A percentile compares a stretch with the other conserved stretches of the same genome.
Evolutionary conservation across 2,329 filamentous ascomycete species (phyloP).

Genomic region (Scorias spongiosa): DNA sequence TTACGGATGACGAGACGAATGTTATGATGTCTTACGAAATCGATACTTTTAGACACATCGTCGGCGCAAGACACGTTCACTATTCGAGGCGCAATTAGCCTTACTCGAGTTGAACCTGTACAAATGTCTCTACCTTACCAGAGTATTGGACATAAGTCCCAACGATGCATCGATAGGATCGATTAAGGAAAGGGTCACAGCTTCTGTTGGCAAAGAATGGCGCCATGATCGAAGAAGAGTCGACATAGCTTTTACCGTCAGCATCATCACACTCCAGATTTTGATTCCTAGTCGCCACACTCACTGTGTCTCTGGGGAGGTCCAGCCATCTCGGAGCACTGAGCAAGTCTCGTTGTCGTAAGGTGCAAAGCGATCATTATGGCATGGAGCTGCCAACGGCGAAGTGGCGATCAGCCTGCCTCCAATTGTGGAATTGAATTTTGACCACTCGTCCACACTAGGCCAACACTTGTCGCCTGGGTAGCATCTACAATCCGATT

Average conservation of each 20-base stretch:
- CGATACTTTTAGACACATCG: constrained; percentile 12
- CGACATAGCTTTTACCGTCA: constrained; percentile 10
- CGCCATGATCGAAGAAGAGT: constrained; percentile 25
- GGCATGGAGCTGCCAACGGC: constrained; percentile 39
- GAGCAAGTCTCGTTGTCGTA: constrained; percentile 33
- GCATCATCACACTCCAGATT: not conserved
- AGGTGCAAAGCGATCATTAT: constrained; percentile 22
- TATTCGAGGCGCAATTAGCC: not conserved
- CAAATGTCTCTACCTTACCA: not conserved
- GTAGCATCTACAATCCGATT: constrained; percentile 29
- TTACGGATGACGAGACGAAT: constrained; percentile 34
- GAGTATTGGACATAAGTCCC: constrained; percentile 28
- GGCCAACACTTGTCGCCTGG: constrained; percentile 44
- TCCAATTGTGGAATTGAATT: constrained; percentile 36
- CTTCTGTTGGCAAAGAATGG: constrained; percentile 24
- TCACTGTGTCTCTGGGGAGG: constrained; percentile 30
- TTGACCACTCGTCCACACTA: constrained; percentile 27
- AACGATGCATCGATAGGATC: constrained; percentile 23
- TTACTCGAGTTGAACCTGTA: too few relatives aligned
- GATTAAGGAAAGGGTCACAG: constrained; percentile 27
- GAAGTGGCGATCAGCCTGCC: constrained; percentile 37
- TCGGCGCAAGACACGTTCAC: constrained; percentile 14
- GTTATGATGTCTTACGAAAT: constrained; percentile 32
- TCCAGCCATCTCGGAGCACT: constrained; percentile 29
- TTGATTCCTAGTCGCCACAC: not conserved